Evolutionary conservation across 2,329 filamentous ascomycete genomes (phyloP).

Genomic region (Fusarium domesticum): DNA sequence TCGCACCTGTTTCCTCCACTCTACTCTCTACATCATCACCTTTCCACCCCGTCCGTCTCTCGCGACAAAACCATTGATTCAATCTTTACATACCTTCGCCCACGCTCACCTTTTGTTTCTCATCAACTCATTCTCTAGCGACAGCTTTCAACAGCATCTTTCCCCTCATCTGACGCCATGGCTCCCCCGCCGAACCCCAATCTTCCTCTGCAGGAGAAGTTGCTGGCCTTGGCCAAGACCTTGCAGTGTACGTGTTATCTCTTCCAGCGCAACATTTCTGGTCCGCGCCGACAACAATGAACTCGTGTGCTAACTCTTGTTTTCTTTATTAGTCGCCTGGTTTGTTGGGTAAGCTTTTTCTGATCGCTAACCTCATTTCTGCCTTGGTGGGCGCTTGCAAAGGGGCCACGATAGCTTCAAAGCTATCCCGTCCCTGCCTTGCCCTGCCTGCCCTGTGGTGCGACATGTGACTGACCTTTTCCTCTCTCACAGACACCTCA

Average conservation of each 20-base stretch:
- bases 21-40: not conserved
- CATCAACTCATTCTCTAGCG: conserved; percentile 3
- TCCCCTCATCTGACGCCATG: conserved; percentile 38
- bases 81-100: conserved; percentile 1
- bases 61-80: not conserved
- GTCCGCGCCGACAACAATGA: conserved; percentile 3
- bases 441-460: not conserved
- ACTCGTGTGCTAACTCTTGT: conserved; percentile 21
- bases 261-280: conserved; percentile 5
- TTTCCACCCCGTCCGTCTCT: not conserved
- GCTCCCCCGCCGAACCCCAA: conserved; percentile 71
- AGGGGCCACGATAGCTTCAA: conserved; percentile 17
- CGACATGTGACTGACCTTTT: conserved; percentile 15
- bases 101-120: conserved; percentile 1
- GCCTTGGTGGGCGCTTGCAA: conserved; percentile 8
- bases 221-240: conserved; percentile 78
- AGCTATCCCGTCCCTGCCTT: conserved; percentile 1
- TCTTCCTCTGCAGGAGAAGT: conserved; percentile 69
- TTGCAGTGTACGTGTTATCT: conserved; percentile 72
- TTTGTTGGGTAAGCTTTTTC: conserved; percentile 68
- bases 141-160: conserved; percentile 7
- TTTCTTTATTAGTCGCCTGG: conserved; percentile 61
- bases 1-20: not conserved
- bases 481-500: conserved; percentile 65
- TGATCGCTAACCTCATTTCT: conserved; percentile 7